A percentile compares a stretch with the other conserved stretches of the same genome.
These are phyloP conservation scores for Trichosanthes truncata DNA, from an alignment of 306 rosid genomes.

Conservation along the genomic window DNA sequence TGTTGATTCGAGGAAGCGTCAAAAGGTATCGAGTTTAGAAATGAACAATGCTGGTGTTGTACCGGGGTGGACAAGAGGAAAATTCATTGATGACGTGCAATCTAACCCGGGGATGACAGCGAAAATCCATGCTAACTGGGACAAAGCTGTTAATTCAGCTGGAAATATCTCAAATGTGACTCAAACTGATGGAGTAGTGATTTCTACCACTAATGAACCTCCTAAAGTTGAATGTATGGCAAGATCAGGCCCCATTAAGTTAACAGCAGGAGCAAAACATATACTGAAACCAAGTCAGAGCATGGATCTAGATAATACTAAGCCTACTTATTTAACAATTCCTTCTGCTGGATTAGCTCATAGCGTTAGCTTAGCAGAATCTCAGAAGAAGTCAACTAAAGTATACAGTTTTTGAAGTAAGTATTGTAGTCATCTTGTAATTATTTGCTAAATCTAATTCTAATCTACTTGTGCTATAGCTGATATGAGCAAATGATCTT, in stretches of 20 bases:
- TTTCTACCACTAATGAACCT: constrained; percentile 26
- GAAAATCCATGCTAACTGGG: constrained; percentile 27
- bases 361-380: constrained; percentile 38
- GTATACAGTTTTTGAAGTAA: constrained; percentile 57
- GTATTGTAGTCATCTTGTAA: constrained; percentile 17
- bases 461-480: background rate
- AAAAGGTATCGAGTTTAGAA: constrained; percentile 26
- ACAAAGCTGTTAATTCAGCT: constrained; percentile 17
- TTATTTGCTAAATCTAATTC: background rate
- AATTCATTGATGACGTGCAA: constrained; percentile 24
- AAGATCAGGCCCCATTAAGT: constrained; percentile 64
- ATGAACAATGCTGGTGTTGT: constrained; percentile 25
- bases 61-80: constrained; percentile 25
- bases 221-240: constrained; percentile 27
- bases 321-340: constrained; percentile 37
- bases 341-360: constrained; percentile 34
- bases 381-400: constrained; percentile 50
- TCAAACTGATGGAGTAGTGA: constrained; percentile 19
- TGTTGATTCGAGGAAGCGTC: constrained; percentile 34
- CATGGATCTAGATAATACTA: constrained; percentile 30
- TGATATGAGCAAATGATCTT: background rate
- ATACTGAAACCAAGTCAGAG: constrained; percentile 58
- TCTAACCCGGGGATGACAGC: constrained; percentile 16
- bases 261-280: constrained; percentile 71
- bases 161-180: constrained; percentile 28